phyloP scores from a whole-genome alignment of 2,329 filamentous ascomycete genomes.

The Fusarium sororula region DNA sequence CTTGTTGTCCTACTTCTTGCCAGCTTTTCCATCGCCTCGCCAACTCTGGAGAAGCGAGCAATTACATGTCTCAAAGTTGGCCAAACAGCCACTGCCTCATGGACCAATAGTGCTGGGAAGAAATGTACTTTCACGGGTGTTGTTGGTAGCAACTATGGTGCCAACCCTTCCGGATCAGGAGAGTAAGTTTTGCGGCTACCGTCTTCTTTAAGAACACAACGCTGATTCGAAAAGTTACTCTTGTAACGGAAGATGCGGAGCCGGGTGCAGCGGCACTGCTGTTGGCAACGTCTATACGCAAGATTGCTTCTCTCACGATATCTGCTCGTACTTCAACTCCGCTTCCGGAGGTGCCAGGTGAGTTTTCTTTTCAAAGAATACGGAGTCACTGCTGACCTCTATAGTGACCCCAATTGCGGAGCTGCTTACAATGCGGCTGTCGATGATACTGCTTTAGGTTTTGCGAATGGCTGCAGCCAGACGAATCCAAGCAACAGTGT shows the following conservation, averaged over 20 bases:
- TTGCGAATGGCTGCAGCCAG: constrained; percentile 46
- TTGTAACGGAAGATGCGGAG: constrained; percentile 60
- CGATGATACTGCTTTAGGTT: constrained; percentile 54
- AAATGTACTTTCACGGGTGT: constrained; percentile 54
- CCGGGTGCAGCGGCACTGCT: constrained; percentile 54
- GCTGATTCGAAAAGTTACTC: constrained; percentile 51
- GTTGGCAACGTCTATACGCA: constrained; percentile 60
- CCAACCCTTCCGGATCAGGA: constrained; percentile 50
- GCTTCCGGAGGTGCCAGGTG: constrained; percentile 58
- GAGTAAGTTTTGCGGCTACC: constrained; percentile 48
- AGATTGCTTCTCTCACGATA: constrained; percentile 60
- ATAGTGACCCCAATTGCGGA: constrained; percentile 59
- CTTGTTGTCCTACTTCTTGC: constrained; percentile 13
- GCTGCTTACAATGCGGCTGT: constrained; percentile 53
- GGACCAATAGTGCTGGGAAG: constrained; percentile 55
- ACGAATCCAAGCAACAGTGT: constrained; percentile 46
- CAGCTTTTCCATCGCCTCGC: constrained; percentile 18
- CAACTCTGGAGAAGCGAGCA: constrained; percentile 24
- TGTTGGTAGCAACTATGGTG: constrained; percentile 60
- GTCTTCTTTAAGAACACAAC: accelerated
- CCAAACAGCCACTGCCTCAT: constrained; percentile 54
- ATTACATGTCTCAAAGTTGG: constrained; percentile 37
- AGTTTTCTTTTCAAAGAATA: background rate
- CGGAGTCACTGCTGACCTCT: background rate
- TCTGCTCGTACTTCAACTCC: constrained; percentile 61